phyloP scores from a whole-genome alignment of 306 rosid genomes.

The Vigna reflexopilosa region DNA sequence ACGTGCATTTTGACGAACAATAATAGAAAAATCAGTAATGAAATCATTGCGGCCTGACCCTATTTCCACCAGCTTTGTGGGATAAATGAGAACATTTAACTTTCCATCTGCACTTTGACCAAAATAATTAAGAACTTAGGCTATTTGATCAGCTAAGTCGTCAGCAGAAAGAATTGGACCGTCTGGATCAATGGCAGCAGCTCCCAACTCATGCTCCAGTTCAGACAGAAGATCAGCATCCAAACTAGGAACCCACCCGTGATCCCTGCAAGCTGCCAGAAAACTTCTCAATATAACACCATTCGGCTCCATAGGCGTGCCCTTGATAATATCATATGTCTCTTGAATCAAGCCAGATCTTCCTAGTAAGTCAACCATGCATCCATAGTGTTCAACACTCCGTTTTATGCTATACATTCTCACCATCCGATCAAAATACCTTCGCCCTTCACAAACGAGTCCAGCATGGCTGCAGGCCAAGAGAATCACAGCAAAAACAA shows the following conservation, averaged over 20 bases:
- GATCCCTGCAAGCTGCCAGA: slow-evolving; percentile 62
- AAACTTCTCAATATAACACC: slow-evolving; percentile 64
- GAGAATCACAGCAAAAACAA: slow-evolving; percentile 59
- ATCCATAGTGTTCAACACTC: slow-evolving; percentile 67
- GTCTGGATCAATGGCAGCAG: slow-evolving; percentile 60
- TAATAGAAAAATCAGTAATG: slow-evolving; percentile 52
- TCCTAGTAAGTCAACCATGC: slow-evolving; percentile 72
- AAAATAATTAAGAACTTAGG: slow-evolving; percentile 82
- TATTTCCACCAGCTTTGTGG: slow-evolving; percentile 48
- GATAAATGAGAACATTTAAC: slow-evolving; percentile 55
- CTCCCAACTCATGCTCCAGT: slow-evolving; percentile 62
- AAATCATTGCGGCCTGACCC: slow-evolving; percentile 58
- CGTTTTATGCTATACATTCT: slow-evolving; percentile 57
- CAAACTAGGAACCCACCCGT: slow-evolving; percentile 50
- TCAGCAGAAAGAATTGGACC: slow-evolving; percentile 71
- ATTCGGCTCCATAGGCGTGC: slow-evolving; percentile 63
- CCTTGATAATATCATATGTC: slow-evolving; percentile 58
- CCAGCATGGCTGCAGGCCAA: slow-evolving; percentile 84
- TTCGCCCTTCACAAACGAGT: slow-evolving; percentile 57
- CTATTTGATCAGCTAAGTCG: slow-evolving; percentile 89
- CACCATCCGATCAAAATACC: slow-evolving; percentile 64
- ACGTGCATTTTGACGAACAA: slow-evolving; percentile 50
- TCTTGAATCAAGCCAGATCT: slow-evolving; percentile 69
- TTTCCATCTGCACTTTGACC: slow-evolving; percentile 58
- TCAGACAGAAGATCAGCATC: slow-evolving; percentile 56